Conservation (phyloP, 2,329 filamentous ascomycete genomes). For the Ceratocystis albifundus region DNA sequence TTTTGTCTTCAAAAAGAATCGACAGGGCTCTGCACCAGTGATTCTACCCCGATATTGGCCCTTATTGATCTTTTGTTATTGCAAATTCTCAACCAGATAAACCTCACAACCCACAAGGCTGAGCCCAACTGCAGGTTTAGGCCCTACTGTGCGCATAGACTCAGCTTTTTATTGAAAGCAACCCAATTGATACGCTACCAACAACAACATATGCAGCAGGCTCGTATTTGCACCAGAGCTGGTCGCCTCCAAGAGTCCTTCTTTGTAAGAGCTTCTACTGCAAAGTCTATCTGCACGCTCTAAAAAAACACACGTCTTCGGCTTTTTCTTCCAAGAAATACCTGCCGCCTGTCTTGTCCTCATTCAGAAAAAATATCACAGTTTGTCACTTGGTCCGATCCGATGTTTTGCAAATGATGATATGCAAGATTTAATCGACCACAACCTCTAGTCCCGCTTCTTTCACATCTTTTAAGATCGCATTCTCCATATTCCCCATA, state of each 20-base stretch:
- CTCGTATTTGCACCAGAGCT: not conserved
- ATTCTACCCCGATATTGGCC: not conserved
- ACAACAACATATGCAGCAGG: not conserved
- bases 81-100: not conserved
- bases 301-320: not conserved
- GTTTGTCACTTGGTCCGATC: not conserved
- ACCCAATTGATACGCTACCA: not conserved
- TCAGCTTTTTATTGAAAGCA: conserved; percentile 1
- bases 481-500: not conserved
- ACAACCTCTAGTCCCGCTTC: not conserved
- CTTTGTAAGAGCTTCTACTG: not conserved
- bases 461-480: conserved; percentile 1
- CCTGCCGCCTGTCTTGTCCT: not conserved
- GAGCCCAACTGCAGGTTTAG: not conserved
- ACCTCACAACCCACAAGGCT: not conserved
- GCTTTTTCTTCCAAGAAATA: not conserved
- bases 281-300: not conserved
- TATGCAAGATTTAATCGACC: not conserved
- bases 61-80: not conserved
- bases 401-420: conserved; percentile 1
- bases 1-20: no score
- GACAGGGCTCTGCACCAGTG: not conserved
- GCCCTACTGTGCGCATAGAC: not conserved
- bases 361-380: not conserved
- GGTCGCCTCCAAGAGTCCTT: not conserved